These are phyloP conservation scores for Anisogramma anomala DNA, from an alignment of 2,329 filamentous ascomycete species.

Conservation along the genomic window DNA sequence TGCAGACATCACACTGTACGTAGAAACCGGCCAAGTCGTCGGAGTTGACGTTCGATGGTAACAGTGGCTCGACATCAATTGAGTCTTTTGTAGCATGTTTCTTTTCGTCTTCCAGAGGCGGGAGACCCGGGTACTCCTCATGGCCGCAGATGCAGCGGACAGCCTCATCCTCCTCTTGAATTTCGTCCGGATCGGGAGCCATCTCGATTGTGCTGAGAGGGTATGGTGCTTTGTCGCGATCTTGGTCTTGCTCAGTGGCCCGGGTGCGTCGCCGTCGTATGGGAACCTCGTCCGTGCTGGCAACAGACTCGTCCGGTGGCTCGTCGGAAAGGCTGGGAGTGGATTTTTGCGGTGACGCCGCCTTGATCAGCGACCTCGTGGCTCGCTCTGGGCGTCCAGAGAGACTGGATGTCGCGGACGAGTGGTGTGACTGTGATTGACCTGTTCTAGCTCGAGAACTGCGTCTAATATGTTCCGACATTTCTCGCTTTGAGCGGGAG, in stretches of 20 bases:
- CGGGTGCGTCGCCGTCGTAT: constrained; percentile 71
- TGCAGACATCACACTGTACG: constrained; percentile 94
- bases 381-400: constrained; percentile 65
- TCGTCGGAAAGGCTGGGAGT: constrained; percentile 64
- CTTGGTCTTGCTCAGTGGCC: constrained; percentile 47
- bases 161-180: constrained; percentile 68
- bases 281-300: constrained; percentile 48
- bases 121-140: constrained; percentile 85
- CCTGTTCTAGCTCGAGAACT: constrained; percentile 80
- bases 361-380: constrained; percentile 61
- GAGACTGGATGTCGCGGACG: constrained; percentile 65
- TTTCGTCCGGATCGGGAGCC: constrained; percentile 54
- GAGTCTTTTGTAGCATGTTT: constrained; percentile 44
- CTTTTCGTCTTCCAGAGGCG: constrained; percentile 46
- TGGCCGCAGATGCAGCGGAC: constrained; percentile 92
- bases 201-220: constrained; percentile 36
- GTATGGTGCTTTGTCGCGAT: constrained; percentile 33
- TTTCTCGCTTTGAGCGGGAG: constrained; percentile 31
- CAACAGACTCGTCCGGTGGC: constrained; percentile 48
- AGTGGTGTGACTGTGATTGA: constrained; percentile 56
- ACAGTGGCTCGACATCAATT: constrained; percentile 44
- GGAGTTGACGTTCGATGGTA: constrained; percentile 47
- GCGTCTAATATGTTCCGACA: constrained; percentile 60
- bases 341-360: constrained; percentile 62
- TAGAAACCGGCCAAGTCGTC: constrained; percentile 92